Evolutionary conservation across 345 rosid genomes (phyloP).

Genomic region (Salix purpurea): DNA sequence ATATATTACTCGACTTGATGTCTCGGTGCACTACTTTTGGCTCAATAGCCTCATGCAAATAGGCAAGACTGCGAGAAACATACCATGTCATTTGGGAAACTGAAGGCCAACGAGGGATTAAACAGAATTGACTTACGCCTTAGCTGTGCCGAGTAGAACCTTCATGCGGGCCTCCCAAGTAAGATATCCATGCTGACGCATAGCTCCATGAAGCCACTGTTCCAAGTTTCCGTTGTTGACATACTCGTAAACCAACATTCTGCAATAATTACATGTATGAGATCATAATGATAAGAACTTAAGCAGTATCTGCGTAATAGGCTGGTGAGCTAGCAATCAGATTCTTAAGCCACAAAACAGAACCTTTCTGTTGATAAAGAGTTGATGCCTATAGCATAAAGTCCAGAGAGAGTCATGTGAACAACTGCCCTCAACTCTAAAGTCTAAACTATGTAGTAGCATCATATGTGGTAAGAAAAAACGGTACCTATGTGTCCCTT

Average conservation of each 20-base stretch:
- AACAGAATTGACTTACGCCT: conserved; percentile 55
- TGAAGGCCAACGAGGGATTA: conserved; percentile 4
- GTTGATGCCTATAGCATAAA: not conserved
- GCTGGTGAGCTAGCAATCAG: not conserved
- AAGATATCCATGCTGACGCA: conserved; percentile 75
- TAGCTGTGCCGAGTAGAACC: conserved; percentile 74
- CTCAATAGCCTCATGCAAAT: conserved; percentile 97
- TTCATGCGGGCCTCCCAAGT: conserved; percentile 88
- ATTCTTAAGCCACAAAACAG: not conserved
- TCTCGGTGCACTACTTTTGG: conserved; percentile 99
- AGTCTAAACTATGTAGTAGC: not conserved
- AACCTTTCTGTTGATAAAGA: not conserved
- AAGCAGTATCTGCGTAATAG: not conserved
- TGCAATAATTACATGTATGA: conserved; percentile 14
- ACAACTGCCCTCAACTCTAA: not conserved
- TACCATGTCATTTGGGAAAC: conserved; percentile 1
- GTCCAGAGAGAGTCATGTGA: not conserved
- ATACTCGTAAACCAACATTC: conserved; percentile 76
- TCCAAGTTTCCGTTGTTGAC: conserved; percentile 81
- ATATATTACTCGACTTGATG: conserved; percentile 92
- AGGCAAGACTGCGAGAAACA: conserved; percentile 72
- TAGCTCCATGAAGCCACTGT: conserved; percentile 87
- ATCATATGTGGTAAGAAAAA: not conserved
- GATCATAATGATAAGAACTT: not conserved
- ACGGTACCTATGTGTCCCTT: conserved; percentile 65